Conservation (phyloP, 306 rosid species). For the Citrullus amarus region DNA sequence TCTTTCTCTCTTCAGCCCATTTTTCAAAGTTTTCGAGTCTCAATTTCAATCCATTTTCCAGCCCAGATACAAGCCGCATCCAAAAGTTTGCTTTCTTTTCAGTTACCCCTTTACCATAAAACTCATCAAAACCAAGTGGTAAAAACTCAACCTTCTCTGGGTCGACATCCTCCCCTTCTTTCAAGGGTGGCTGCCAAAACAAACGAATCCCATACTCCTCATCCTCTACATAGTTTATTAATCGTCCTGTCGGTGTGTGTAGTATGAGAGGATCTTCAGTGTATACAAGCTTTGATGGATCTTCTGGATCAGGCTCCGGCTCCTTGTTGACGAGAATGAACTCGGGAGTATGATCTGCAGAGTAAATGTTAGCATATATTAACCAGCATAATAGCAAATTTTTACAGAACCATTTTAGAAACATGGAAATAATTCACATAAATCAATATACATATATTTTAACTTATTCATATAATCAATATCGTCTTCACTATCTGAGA, state of each 20-base stretch:
- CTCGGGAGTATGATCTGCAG: constrained; percentile 69
- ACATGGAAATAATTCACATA: not conserved
- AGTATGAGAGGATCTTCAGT: constrained; percentile 74
- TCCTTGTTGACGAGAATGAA: constrained; percentile 71
- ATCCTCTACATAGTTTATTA: constrained; percentile 75
- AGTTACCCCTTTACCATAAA: constrained; percentile 31
- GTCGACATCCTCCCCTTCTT: constrained; percentile 51
- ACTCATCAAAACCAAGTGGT: constrained; percentile 80
- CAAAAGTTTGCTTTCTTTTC: constrained; percentile 17
- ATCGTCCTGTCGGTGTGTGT: constrained; percentile 66
- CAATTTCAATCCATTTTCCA: constrained; percentile 45
- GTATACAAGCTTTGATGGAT: constrained; percentile 60
- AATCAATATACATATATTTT: no score
- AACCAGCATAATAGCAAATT: not conserved
- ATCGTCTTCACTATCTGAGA: not conserved
- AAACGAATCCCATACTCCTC: constrained; percentile 66
- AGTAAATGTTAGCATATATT: constrained; percentile 19
- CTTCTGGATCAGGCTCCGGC: constrained; percentile 81
- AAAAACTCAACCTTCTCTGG: constrained; percentile 55
- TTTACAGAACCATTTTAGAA: not conserved
- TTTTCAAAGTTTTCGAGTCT: constrained; percentile 37
- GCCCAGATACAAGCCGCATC: constrained; percentile 26
- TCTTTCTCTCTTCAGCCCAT: constrained; percentile 59
- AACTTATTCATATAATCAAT: not conserved
- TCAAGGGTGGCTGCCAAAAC: constrained; percentile 81